Evolutionary conservation across 2,329 filamentous ascomycete genomes (phyloP).

Genomic region (Byssoonygena ceratinophila): DNA sequence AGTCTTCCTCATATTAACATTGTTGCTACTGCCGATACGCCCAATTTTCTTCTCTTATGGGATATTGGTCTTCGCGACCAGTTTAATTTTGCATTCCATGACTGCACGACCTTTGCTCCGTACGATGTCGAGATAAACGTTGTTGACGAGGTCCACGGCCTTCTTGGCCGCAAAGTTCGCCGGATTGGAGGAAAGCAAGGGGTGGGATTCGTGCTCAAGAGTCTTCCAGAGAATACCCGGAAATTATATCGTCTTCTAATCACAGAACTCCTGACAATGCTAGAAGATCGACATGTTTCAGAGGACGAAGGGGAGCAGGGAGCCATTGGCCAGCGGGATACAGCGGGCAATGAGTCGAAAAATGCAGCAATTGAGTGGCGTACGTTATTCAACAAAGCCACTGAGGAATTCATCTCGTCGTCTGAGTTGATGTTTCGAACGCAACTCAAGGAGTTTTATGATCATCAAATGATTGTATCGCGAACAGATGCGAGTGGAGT

Average conservation of each 20-base stretch:
- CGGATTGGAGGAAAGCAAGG: conserved; percentile 82
- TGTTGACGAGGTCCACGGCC: conserved; percentile 79
- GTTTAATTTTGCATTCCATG: conserved; percentile 83
- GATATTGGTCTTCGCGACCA: conserved; percentile 72
- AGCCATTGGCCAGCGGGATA: conserved; percentile 14
- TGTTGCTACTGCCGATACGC: conserved; percentile 74
- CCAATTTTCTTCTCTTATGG: conserved; percentile 81
- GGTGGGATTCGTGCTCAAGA: conserved; percentile 80
- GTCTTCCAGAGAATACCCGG: conserved; percentile 82
- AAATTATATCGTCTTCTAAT: conserved; percentile 77
- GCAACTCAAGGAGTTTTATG: conserved; percentile 91
- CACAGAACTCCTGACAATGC: conserved; percentile 65
- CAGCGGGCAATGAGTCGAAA: conserved; percentile 21
- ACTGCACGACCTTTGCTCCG: conserved; percentile 78
- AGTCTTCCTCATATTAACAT: conserved; percentile 61
- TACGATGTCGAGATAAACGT: conserved; percentile 66
- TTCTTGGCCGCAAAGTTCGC: conserved; percentile 69
- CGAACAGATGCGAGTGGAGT: conserved; percentile 75
- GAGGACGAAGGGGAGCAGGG: conserved; percentile 42
- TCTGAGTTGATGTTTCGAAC: conserved; percentile 94
- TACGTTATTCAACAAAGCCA: conserved; percentile 85
- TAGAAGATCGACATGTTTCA: conserved; percentile 42
- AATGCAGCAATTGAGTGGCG: conserved; percentile 72
- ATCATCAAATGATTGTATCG: conserved; percentile 93
- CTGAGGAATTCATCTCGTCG: conserved; percentile 93